Conservation (phyloP, 257 asterid species). For the Lantana camara region DNA sequence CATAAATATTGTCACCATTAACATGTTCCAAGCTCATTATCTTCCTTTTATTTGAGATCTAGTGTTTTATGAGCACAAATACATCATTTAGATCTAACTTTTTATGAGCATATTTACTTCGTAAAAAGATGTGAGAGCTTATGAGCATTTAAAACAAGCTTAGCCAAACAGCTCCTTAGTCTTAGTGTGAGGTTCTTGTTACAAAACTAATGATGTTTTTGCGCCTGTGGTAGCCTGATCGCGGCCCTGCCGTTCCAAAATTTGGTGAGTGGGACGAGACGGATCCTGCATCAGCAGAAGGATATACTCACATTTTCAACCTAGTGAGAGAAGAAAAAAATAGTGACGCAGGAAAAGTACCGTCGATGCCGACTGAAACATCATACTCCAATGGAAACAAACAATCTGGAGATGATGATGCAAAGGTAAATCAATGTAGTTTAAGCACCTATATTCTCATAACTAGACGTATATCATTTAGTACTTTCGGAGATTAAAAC, state of each 20-base stretch:
- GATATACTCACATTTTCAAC: constrained; percentile 63
- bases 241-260: constrained; percentile 72
- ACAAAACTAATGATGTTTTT: not conserved
- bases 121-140: too few relatives aligned
- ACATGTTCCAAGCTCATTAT: too few relatives aligned
- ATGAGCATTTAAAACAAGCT: too few relatives aligned
- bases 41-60: too few relatives aligned
- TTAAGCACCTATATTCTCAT: not conserved
- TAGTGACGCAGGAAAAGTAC: constrained; percentile 71
- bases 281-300: constrained; percentile 84
- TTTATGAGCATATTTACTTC: too few relatives aligned
- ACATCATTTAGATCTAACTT: too few relatives aligned
- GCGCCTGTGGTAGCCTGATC: constrained; percentile 63
- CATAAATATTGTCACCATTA: too few relatives aligned
- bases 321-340: constrained; percentile 68
- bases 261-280: constrained; percentile 91
- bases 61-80: too few relatives aligned
- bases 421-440: constrained; percentile 49
- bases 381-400: constrained; percentile 55
- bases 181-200: not conserved
- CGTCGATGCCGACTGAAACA: constrained; percentile 54
- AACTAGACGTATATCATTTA: not conserved
- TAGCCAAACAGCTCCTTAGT: too few relatives aligned
- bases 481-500: too few relatives aligned
- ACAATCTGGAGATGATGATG: constrained; percentile 43